Conservation (phyloP, 1,284 basidiomycete genomes). For the Ganoderma boninense region DNA sequence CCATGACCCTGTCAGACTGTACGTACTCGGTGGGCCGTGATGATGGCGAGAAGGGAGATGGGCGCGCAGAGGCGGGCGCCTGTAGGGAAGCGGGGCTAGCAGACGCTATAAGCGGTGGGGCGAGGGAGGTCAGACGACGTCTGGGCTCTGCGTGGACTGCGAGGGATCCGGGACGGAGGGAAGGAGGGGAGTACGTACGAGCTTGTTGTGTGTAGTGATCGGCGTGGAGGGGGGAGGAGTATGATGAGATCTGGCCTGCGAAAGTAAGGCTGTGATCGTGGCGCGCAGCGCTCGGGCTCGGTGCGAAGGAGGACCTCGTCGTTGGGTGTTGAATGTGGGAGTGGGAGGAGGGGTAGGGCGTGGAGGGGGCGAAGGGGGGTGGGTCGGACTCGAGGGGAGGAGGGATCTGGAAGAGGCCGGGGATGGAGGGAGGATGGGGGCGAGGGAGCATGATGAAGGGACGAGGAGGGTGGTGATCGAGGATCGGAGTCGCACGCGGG, state of each 20-base stretch:
- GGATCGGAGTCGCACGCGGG: constrained; percentile 14
- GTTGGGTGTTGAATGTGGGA: neutral
- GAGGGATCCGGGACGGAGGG: neutral
- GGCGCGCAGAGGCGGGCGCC: neutral
- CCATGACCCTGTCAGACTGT: constrained; percentile 1
- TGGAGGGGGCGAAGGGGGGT: neutral
- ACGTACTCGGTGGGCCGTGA: constrained; percentile 2
- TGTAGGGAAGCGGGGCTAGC: neutral
- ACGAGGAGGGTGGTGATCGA: constrained; percentile 16
- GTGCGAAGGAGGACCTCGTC: neutral
- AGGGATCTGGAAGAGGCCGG: constrained; percentile 30
- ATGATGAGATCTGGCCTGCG: constrained; percentile 7
- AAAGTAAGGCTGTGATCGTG: constrained; percentile 12
- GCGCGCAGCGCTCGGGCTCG: neutral
- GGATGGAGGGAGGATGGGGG: constrained; percentile 17
- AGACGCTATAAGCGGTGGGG: constrained; percentile 6
- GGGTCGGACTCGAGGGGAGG: constrained; percentile 27
- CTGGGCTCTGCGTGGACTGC: neutral
- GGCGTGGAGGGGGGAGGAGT: neutral
- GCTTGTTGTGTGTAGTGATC: constrained; percentile 9
- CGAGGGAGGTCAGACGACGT: neutral
- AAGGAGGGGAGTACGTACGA: constrained; percentile 8
- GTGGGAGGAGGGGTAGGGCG: neutral
- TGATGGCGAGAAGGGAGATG: constrained; percentile 5
- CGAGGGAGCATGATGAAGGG: neutral